A percentile compares a stretch with the other conserved stretches of the same genome.
Conservation (phyloP, 2,329 filamentous ascomycete species). For the Aureobasidium sp. region DNA sequence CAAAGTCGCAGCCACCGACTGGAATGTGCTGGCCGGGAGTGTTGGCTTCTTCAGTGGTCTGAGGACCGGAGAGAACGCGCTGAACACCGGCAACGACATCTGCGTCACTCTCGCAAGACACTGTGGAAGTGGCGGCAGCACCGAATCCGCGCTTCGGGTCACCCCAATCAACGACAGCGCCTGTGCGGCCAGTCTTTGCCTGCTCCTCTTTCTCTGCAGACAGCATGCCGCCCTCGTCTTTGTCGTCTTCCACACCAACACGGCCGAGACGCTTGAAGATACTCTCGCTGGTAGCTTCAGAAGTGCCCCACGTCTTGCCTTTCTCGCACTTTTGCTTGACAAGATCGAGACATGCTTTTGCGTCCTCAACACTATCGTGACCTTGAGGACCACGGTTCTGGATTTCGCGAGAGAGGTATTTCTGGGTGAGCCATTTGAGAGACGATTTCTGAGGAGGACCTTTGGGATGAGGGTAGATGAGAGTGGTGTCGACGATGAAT, state of each 20-base stretch:
- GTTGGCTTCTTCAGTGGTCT: not conserved
- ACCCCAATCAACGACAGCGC: slow-evolving; percentile 83
- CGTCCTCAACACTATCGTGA: slow-evolving; percentile 90
- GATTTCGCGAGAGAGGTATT: slow-evolving; percentile 79
- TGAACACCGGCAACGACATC: slow-evolving; percentile 50
- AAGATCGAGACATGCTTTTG: slow-evolving; percentile 81
- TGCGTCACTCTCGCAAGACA: slow-evolving; percentile 50
- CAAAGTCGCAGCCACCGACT: slow-evolving; percentile 50
- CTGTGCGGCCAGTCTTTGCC: slow-evolving; percentile 43
- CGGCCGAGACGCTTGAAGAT: slow-evolving; percentile 72
- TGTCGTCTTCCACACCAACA: slow-evolving; percentile 13
- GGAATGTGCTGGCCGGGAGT: slow-evolving; percentile 32
- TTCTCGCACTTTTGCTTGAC: slow-evolving; percentile 94
- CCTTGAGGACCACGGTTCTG: slow-evolving; percentile 68
- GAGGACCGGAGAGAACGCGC: slow-evolving; percentile 40
- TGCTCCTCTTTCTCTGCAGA: slow-evolving; percentile 35
- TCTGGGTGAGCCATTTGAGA: slow-evolving; percentile 80
- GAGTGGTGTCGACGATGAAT: slow-evolving; percentile 84
- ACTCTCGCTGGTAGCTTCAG: slow-evolving; percentile 72
- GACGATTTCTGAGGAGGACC: slow-evolving; percentile 85
- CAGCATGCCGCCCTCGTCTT: slow-evolving; percentile 30
- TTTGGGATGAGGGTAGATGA: slow-evolving; percentile 83
- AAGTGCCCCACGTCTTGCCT: slow-evolving; percentile 75
- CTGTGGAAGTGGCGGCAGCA: slow-evolving; percentile 45
- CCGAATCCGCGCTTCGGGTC: slow-evolving; percentile 59